Evolutionary conservation across 345 rosid genomes (phyloP).

Genomic region (Heritiera littoralis): DNA sequence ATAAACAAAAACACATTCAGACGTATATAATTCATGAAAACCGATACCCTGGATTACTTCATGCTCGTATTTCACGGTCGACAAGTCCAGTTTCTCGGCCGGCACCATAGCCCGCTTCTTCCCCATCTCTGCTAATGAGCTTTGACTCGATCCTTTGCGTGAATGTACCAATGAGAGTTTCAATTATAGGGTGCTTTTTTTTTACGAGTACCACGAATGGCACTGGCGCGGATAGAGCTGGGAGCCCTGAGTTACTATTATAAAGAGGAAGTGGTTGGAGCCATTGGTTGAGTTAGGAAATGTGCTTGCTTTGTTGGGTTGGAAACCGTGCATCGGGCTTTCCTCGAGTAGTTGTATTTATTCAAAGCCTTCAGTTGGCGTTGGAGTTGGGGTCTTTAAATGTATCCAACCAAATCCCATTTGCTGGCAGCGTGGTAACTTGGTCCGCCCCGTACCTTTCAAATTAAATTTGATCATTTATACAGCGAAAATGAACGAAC

Average conservation of each 20-base stretch:
- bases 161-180: not conserved
- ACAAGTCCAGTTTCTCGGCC: conserved; percentile 55
- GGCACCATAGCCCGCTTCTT: conserved; percentile 58
- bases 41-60: conserved; percentile 54
- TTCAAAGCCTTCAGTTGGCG: not conserved
- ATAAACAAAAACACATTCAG: not conserved
- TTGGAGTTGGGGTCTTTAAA: too few species aligned
- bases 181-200: not conserved
- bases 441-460: too few species aligned
- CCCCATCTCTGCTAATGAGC: conserved; percentile 43
- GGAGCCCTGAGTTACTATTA: too few species aligned
- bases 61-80: conserved; percentile 50
- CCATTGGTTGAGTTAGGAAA: too few species aligned
- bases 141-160: not conserved
- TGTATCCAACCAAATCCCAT: too few species aligned
- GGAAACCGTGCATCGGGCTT: not conserved
- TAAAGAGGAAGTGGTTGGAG: too few species aligned
- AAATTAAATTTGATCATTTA: too few species aligned
- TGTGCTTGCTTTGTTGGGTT: too few species aligned
- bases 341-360: not conserved
- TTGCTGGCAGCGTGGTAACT: too few species aligned
- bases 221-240: too few species aligned
- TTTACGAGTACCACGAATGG: too few species aligned
- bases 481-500: too few species aligned
- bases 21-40: not conserved